Conservation (phyloP, 495 filamentous ascomycete genomes). For the Antarctomyces pellizariae region DNA sequence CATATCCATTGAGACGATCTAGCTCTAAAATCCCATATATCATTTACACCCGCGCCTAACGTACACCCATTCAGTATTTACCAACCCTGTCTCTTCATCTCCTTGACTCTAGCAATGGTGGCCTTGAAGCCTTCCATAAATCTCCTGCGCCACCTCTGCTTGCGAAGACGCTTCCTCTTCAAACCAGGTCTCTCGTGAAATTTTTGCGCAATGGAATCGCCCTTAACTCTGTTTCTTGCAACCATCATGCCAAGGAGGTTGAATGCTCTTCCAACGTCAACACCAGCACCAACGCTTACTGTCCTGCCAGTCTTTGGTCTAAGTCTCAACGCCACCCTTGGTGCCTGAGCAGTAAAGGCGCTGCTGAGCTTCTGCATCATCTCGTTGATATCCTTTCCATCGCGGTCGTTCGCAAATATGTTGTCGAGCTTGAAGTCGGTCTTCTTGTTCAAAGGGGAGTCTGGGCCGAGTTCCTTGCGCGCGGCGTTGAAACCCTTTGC, state of each 20-base stretch:
- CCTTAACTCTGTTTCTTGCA: conserved; percentile 26
- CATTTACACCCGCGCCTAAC: no score
- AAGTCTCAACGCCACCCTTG: conserved; percentile 17
- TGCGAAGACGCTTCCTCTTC: conserved; percentile 48
- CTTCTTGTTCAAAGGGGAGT: no score
- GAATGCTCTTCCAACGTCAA: conserved; percentile 32
- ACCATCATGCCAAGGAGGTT: conserved; percentile 22
- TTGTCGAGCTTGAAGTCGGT: no score
- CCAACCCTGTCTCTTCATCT: conserved; percentile 54
- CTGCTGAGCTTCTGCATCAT: background rate
- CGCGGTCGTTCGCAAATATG: no score
- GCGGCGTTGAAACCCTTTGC: conserved; percentile 1
- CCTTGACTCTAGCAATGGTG: conserved; percentile 31
- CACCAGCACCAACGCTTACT: conserved; percentile 20
- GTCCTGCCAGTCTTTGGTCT: conserved; percentile 33
- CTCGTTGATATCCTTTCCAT: background rate
- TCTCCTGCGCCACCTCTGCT: conserved; percentile 36
- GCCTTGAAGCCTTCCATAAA: conserved; percentile 43
- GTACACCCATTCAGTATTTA: no score
- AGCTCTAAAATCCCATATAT: no score
- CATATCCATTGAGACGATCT: no score
- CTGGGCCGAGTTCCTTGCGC: no score
- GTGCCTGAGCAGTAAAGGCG: conserved; percentile 1
- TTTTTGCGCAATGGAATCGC: conserved; percentile 26
- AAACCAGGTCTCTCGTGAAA: conserved; percentile 50